Base-by-base conservation (phyloP, 192 early-diverging fungal species). In the Coemansia sp. region DNA sequence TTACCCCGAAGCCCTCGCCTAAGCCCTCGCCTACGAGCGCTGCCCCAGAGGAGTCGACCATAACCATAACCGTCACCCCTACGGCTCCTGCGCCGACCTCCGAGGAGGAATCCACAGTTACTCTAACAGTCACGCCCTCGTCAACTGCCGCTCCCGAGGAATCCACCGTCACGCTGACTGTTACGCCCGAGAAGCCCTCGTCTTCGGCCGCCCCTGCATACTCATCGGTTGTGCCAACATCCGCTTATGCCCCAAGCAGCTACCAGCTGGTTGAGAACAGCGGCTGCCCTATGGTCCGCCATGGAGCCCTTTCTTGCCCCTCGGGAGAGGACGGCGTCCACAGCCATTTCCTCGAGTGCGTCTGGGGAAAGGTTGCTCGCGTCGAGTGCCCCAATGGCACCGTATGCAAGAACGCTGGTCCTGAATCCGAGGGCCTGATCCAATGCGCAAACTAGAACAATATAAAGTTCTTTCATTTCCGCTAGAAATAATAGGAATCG, bases 321-420 rank as follows among this genome's bases (percentile, higher is more conserved):
- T 11, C 29, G 10, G 55, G 55, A 1, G 42, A 57, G 14, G 42
- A 56, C 2, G 29, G 32, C 56, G 41, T 58, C 41, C 38, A 56
- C 25, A 25, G 19, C 33, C 40, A 66, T 38, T 66, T 55, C 29
- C 56, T 66, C 23, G 64, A 66, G 43, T 66, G 64, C 45, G 64
- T 66, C 42, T 66, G 64, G 64, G 64, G 64, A 29, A 58, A 59
- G 55, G 54, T 59, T 35, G 13, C 56, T 19, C 41, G 43, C 17
- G 53, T 66, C 45, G 45, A 45, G 6, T 66, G 64, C 11, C 64
- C 64, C 32, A 34, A 29, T 14, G 64, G 64, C n/a, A 59, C 56
- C 33, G 42, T 54, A 2, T 66, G 64, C 55, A 55, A 49, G 25
- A 43, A 13, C 41, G 33, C 55, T 17, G 33, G 34, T 8, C 17